Conservation (phyloP, 176 grass and related monocot species). For the Oryza glumipatula region DNA sequence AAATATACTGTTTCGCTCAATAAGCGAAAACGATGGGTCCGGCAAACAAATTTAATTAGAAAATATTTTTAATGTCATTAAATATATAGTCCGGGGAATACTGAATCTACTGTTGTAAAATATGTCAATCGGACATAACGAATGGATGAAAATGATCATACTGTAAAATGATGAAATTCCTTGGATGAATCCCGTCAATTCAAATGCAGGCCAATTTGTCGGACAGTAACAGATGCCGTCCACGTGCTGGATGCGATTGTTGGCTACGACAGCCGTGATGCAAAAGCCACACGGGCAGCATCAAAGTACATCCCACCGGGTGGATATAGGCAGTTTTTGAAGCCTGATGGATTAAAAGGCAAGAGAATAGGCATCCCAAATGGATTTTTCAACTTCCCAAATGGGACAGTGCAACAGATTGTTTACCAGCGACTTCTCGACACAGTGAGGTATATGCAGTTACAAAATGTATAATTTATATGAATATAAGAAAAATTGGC, state of each 20-base stretch:
- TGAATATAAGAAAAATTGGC: no score
- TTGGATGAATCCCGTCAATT: neutral
- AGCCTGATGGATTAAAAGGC: constrained; percentile 46
- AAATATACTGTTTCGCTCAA: no score
- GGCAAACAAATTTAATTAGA: no score
- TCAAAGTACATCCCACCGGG: constrained; percentile 54
- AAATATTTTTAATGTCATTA: no score
- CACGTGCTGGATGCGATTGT: constrained; percentile 60
- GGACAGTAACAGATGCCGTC: constrained; percentile 61
- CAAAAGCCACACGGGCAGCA: constrained; percentile 40
- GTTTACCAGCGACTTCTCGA: constrained; percentile 52
- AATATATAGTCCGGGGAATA: no score
- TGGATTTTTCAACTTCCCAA: constrained; percentile 41
- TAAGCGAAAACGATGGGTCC: no score
- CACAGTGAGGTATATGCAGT: constrained; percentile 61
- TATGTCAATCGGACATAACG: no score
- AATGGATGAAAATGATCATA: no score
- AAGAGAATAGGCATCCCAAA: constrained; percentile 57
- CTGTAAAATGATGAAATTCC: neutral
- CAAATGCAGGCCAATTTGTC: constrained; percentile 57
- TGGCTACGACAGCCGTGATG: constrained; percentile 50
- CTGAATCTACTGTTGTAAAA: no score
- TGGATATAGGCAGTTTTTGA: constrained; percentile 70
- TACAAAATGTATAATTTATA: no score
- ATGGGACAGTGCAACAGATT: constrained; percentile 15